Evolutionary conservation across 2,329 filamentous ascomycete genomes (phyloP).

Genomic region (Calonectria pseudoturangicola): DNA sequence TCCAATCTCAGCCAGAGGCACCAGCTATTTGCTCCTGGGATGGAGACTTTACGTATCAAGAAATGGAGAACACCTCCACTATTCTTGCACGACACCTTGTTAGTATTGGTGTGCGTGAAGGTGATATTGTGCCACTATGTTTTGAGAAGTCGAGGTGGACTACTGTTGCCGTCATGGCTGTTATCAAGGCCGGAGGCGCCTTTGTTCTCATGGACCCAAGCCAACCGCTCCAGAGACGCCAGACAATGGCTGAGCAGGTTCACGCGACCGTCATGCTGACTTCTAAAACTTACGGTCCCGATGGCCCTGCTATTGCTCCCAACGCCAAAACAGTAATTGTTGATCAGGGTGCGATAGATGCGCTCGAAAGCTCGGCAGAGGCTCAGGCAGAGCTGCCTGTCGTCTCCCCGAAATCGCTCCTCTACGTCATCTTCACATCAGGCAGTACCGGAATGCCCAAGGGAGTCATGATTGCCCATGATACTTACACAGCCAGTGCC

Average conservation of each 20-base stretch:
- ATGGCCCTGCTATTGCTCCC: slow-evolving; percentile 47
- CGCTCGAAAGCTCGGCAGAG: slow-evolving; percentile 43
- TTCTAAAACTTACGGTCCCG: slow-evolving; percentile 43
- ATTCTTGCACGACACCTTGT: slow-evolving; percentile 47
- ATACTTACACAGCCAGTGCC: slow-evolving; percentile 66
- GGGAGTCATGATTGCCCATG: slow-evolving; percentile 73
- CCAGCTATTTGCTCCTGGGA: slow-evolving; percentile 58
- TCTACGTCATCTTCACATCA: slow-evolving; percentile 79
- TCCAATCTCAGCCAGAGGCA: slow-evolving; percentile 47
- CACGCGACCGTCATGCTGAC: slow-evolving; percentile 48
- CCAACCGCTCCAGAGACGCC: slow-evolving; percentile 50
- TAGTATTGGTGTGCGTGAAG: slow-evolving; percentile 50
- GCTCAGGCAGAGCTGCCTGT: slow-evolving; percentile 54
- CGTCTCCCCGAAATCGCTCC: slow-evolving; percentile 65
- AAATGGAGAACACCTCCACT: slow-evolving; percentile 53
- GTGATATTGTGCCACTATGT: slow-evolving; percentile 55
- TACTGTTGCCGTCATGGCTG: slow-evolving; percentile 55
- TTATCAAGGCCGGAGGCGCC: slow-evolving; percentile 59
- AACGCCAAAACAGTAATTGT: slow-evolving; percentile 46
- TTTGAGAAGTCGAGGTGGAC: slow-evolving; percentile 59
- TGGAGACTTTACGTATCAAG: slow-evolving; percentile 55
- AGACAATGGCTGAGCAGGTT: slow-evolving; percentile 50
- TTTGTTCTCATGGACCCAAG: slow-evolving; percentile 58
- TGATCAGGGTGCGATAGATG: slow-evolving; percentile 39
- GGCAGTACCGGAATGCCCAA: slow-evolving; percentile 79